Evolutionary conservation across 441 rosid genomes (phyloP).

Genomic region (Adansonia gregorii): DNA sequence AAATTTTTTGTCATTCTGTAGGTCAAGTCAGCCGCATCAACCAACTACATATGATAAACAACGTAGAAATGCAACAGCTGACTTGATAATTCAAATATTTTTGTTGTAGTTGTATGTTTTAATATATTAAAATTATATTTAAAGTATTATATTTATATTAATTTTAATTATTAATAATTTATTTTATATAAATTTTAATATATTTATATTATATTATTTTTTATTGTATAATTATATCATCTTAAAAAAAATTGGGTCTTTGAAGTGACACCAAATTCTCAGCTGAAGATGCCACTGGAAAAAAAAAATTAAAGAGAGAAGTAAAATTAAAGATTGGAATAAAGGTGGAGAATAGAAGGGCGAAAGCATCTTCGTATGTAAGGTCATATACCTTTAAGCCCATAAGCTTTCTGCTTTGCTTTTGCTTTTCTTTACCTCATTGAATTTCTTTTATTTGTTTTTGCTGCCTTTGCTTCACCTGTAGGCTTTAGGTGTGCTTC

Average conservation of each 20-base stretch:
- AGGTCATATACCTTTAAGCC: slow-evolving; percentile 36
- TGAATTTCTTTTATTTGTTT: slow-evolving; percentile 6
- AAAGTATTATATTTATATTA: too few species aligned
- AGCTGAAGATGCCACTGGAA: neutral
- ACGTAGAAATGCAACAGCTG: neutral
- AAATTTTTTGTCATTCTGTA: too few species aligned
- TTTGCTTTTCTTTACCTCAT: slow-evolving; percentile 30
- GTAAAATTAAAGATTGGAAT: slow-evolving; percentile 30
- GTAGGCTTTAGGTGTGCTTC: slow-evolving; percentile 16
- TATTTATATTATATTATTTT: too few species aligned
- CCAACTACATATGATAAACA: neutral
- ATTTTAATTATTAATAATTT: too few species aligned
- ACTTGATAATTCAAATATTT: too few species aligned
- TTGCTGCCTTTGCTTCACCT: neutral
- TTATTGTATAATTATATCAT: too few species aligned
- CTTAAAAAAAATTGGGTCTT: too few species aligned
- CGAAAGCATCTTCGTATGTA: slow-evolving; percentile 45
- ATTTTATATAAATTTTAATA: too few species aligned
- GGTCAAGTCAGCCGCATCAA: too few species aligned
- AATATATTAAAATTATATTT: too few species aligned
- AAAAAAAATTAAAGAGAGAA: neutral
- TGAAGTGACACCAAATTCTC: neutral
- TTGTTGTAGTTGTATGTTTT: too few species aligned
- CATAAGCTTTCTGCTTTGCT: slow-evolving; percentile 27
- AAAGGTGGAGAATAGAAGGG: slow-evolving; percentile 42